Base-by-base conservation (phyloP, 805 yeast species). In the Ogataea henricii region DNA sequence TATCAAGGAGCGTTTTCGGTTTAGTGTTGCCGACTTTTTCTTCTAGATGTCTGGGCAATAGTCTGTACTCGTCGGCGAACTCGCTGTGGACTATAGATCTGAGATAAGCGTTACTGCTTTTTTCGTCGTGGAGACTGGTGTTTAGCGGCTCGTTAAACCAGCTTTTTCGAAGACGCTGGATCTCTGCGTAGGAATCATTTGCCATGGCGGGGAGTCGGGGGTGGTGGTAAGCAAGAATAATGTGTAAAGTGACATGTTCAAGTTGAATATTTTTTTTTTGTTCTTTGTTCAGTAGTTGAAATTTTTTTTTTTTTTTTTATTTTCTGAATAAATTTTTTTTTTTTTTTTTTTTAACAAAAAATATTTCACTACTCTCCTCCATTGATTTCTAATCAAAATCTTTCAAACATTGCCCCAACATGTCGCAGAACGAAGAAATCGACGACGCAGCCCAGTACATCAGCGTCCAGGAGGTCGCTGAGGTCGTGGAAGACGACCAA, bases 401-500 rank as follows among this genome's bases (percentile, higher is more conserved):
- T 13, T 9, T 14, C 8, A 30, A 30, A n/a, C 4, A 21, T 9
- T 5, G 21, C 29, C 23, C 8, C 34, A 17, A 12, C 18, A 39
- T 38, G 43, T 38, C 43, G 16, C 27, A 35, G 21, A 22, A 16
- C 17, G 21, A 22, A 12, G 48, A 18, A 4, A 26, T 6, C 45
- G 46, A 34, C 20, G 57, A 51, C 17, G 12, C 25, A 13, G 27
- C 64, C 23, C 64, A 64, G 38, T 61, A 47, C 41, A 46, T 66
- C 29, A 48, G 56, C 16, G 47, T 52, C 3, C 63, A 63, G 46
- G 70, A 67, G 46, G 68, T 64, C 21, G 68, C 53, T 4, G 69
- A 67, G 49, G 62, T 66, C 23, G 59, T 65, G 13, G 67, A 62
- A 43, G 69, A 66, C 14, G 58, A 57, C 18, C 57, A 58, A 44